Percentiles rank a stretch among this genome's conserved stretches.
phyloP scores from a whole-genome alignment of 2,329 filamentous ascomycete species.

The Xylariales sp. region DNA sequence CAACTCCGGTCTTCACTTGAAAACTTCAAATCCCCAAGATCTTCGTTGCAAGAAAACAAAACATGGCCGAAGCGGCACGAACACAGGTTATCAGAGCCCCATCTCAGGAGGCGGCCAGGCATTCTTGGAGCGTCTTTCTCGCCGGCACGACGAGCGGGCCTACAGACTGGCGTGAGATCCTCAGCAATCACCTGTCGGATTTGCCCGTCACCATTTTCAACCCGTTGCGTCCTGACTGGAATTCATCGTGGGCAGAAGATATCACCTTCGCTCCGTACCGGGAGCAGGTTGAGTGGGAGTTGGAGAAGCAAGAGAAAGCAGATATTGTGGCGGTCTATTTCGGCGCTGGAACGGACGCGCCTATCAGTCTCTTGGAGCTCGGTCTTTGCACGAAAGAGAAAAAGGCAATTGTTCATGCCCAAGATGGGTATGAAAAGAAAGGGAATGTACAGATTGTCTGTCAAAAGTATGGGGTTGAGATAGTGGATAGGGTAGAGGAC shows the following conservation, averaged over 20 bases:
- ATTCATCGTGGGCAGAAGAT: conserved; percentile 45
- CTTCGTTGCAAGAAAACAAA: too few relatives aligned
- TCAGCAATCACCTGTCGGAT: conserved; percentile 36
- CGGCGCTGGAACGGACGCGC: conserved; percentile 44
- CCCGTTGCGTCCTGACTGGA: conserved; percentile 53
- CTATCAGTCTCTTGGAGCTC: conserved; percentile 57
- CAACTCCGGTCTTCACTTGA: too few relatives aligned
- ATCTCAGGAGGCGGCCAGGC: conserved; percentile 13
- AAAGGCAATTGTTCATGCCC: conserved; percentile 51
- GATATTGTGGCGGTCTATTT: conserved; percentile 55
- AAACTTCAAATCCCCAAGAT: too few relatives aligned
- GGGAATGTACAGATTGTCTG: conserved; percentile 59
- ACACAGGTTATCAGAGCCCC: conserved; percentile 28
- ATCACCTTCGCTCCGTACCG: conserved; percentile 40
- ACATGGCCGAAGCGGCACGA: background rate
- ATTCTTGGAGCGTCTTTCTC: conserved; percentile 45
- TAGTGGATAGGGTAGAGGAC: conserved; percentile 37
- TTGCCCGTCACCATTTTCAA: conserved; percentile 52
- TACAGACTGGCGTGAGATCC: conserved; percentile 46
- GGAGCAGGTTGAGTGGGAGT: conserved; percentile 58
- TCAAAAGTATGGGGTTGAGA: conserved; percentile 37
- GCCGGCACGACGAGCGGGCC: conserved; percentile 49
- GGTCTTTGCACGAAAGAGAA: conserved; percentile 41
- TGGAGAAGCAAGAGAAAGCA: conserved; percentile 48
- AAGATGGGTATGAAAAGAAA: conserved; percentile 47